Conservation (phyloP, 495 filamentous ascomycete genomes). For the Parathielavia hyrcaniae region DNA sequence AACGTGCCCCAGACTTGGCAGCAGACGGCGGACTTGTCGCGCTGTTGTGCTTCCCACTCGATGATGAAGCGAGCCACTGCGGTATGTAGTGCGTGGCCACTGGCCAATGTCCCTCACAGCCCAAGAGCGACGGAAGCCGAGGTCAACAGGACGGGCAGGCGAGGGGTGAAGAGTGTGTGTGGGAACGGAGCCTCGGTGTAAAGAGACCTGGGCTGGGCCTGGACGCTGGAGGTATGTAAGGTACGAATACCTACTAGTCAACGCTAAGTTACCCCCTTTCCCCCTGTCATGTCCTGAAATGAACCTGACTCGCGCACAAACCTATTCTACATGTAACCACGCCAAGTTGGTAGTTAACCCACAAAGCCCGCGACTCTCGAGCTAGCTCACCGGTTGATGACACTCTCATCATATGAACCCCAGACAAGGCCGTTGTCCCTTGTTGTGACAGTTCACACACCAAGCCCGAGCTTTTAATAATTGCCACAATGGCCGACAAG, state of each 20-base stretch:
- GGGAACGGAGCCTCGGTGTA: conserved; percentile 8
- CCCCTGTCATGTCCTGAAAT: too few relatives aligned
- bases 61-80: too few relatives aligned
- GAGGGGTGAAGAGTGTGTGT: background rate
- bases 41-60: background rate
- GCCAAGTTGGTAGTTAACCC: too few relatives aligned
- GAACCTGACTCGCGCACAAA: background rate
- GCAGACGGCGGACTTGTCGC: background rate
- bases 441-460: background rate
- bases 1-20: conserved; percentile 10
- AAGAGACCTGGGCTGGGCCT: background rate
- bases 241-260: too few relatives aligned
- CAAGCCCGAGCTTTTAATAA: too few relatives aligned
- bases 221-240: too few relatives aligned
- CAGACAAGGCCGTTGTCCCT: background rate
- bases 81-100: too few relatives aligned
- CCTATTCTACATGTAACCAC: too few relatives aligned
- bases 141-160: background rate
- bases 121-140: conserved; percentile 1
- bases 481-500: too few relatives aligned
- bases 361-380: too few relatives aligned
- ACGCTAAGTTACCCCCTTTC: background rate
- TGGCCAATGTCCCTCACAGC: background rate
- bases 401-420: background rate
- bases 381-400: too few relatives aligned